Evolutionary conservation across 2,329 filamentous ascomycete genomes (phyloP).

Genomic region (Orbilia javanica): DNA sequence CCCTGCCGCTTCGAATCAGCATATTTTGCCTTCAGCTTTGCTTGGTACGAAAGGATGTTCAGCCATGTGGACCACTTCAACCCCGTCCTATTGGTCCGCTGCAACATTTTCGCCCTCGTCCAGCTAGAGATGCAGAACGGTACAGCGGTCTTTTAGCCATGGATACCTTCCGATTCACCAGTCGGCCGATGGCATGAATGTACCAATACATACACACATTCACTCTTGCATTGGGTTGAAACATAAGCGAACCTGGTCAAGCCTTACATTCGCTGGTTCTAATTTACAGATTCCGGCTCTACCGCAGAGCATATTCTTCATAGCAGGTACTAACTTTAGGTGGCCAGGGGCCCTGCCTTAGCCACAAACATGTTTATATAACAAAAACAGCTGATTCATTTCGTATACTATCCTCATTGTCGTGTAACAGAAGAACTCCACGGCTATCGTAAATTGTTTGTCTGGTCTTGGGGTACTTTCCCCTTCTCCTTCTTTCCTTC

Average conservation of each 20-base stretch:
- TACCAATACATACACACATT: not conserved
- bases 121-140: not conserved
- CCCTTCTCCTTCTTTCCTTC: too few species aligned
- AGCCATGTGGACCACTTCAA: conserved; percentile 34
- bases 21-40: conserved; percentile 30
- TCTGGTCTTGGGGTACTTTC: not conserved
- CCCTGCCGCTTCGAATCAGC: conserved; percentile 32
- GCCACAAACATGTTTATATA: too few species aligned
- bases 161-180: not conserved
- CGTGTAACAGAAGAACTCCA: conserved; percentile 4
- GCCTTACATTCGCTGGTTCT: not conserved
- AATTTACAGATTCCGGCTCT: not conserved
- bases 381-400: conserved; percentile 4
- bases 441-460: not conserved
- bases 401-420: conserved; percentile 13
- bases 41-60: conserved; percentile 27
- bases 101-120: not conserved
- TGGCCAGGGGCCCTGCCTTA: too few species aligned
- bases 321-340: too few species aligned
- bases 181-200: not conserved
- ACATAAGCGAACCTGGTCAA: not conserved
- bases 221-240: not conserved
- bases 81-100: conserved; percentile 26
- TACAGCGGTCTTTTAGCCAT: not conserved
- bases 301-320: too few species aligned